Conservation (phyloP, 202 grass and related monocot species). For the Zoysia matrella region DNA sequence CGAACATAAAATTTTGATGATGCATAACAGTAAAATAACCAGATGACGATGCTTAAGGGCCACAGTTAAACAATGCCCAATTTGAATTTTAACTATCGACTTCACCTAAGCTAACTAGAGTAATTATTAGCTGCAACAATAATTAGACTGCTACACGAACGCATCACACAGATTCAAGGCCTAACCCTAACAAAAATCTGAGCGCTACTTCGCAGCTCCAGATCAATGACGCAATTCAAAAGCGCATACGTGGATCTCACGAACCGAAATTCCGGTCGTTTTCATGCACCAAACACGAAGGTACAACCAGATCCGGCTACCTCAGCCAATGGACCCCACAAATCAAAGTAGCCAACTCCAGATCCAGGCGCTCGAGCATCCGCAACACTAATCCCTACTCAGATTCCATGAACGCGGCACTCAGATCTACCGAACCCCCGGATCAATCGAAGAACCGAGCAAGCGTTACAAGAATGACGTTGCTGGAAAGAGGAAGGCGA, state of each 20-base stretch:
- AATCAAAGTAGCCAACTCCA: constrained; percentile 18
- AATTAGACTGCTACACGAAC: background rate
- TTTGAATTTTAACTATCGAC: background rate
- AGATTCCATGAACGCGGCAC: constrained; percentile 3
- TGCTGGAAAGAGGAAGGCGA: background rate
- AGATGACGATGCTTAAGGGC: background rate
- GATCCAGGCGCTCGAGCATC: constrained; percentile 14
- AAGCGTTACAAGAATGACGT: constrained; percentile 2
- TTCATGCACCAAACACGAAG: background rate
- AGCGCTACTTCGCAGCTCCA: background rate
- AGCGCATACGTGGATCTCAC: constrained; percentile 7
- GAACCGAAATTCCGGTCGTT: background rate
- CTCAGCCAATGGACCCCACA: background rate
- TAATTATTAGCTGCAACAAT: background rate
- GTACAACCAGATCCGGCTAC: constrained; percentile 38
- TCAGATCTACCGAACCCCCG: constrained; percentile 49
- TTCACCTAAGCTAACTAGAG: background rate
- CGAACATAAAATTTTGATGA: no score
- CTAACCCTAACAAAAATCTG: background rate
- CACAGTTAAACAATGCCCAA: background rate
- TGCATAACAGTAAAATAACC: background rate
- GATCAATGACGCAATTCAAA: constrained; percentile 37
- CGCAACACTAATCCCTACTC: background rate
- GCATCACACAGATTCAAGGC: background rate
- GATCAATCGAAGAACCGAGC: constrained; percentile 26